Conservation (phyloP, 2,329 filamentous ascomycete genomes). For the Didymella sp. region DNA sequence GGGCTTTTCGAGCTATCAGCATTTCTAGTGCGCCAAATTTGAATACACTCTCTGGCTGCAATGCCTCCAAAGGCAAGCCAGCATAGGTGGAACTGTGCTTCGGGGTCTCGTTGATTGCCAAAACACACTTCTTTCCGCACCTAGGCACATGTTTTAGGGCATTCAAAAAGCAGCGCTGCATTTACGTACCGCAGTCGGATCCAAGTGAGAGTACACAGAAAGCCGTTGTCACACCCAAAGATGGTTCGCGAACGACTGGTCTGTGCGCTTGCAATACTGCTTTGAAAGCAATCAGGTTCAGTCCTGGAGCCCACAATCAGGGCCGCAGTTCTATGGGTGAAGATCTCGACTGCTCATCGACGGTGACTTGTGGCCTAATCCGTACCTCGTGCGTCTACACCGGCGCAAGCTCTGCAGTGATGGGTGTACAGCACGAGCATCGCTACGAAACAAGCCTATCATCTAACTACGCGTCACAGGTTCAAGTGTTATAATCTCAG, state of each 20-base stretch:
- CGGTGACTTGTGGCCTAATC: constrained; percentile 13
- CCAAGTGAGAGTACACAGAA: constrained; percentile 35
- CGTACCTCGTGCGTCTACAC: constrained; percentile 24
- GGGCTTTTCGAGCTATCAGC: too few relatives aligned
- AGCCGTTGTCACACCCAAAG: constrained; percentile 39
- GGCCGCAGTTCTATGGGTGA: constrained; percentile 12
- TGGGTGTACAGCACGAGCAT: constrained; percentile 41
- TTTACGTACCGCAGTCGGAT: constrained; percentile 28
- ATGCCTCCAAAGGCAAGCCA: not conserved
- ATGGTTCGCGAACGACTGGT: constrained; percentile 45
- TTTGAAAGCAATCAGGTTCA: constrained; percentile 32
- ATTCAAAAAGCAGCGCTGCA: constrained; percentile 33
- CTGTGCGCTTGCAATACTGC: constrained; percentile 38
- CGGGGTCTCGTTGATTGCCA: not conserved
- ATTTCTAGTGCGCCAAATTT: too few relatives aligned
- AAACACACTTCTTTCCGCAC: not conserved
- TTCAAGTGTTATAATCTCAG: constrained; percentile 30
- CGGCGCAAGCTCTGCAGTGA: constrained; percentile 22
- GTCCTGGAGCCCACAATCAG: not conserved
- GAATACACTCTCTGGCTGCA: not conserved
- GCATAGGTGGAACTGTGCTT: not conserved
- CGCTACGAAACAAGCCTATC: constrained; percentile 34
- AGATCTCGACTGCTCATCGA: constrained; percentile 26
- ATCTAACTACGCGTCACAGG: constrained; percentile 30
- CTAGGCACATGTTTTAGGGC: not conserved